Conservation (phyloP, 2,329 filamentous ascomycete species). For the Gyromitra esculenta region DNA sequence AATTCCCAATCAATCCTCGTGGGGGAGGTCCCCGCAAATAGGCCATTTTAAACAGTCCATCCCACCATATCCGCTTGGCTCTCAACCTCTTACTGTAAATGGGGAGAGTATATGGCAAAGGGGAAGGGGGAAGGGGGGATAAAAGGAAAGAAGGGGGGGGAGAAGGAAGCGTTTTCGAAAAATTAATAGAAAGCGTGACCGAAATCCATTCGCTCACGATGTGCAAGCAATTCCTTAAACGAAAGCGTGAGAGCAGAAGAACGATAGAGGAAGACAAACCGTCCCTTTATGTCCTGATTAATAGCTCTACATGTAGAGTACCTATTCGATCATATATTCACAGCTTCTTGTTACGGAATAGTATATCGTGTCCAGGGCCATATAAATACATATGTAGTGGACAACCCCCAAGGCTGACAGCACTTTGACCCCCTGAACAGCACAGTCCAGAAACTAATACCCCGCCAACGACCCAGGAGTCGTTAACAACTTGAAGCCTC, state of each 20-base stretch:
- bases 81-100: slow-evolving; percentile 6
- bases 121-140: not conserved
- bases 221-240: slow-evolving; percentile 3
- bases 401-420: slow-evolving; percentile 32
- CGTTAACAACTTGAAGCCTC: slow-evolving; percentile 23
- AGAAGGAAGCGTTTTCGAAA: too few relatives aligned
- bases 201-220: slow-evolving; percentile 18
- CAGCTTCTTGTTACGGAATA: slow-evolving; percentile 17
- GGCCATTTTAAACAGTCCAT: slow-evolving; percentile 15
- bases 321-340: slow-evolving; percentile 14
- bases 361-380: slow-evolving; percentile 6
- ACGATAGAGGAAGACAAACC: not conserved
- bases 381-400: slow-evolving; percentile 47
- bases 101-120: slow-evolving; percentile 1
- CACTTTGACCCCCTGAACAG: slow-evolving; percentile 33
- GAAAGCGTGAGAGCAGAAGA: slow-evolving; percentile 3
- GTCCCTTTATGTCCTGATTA: slow-evolving; percentile 10
- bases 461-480: slow-evolving; percentile 43
- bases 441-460: slow-evolving; percentile 43
- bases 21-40: slow-evolving; percentile 37
- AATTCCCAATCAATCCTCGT: slow-evolving; percentile 44
- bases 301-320: not conserved
- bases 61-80: slow-evolving; percentile 4
- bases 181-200: slow-evolving; percentile 8
- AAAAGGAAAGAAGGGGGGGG: not conserved